phyloP scores from a whole-genome alignment of 163 green algal genomes.

The Chlamydomonas reinhardtii region DNA sequence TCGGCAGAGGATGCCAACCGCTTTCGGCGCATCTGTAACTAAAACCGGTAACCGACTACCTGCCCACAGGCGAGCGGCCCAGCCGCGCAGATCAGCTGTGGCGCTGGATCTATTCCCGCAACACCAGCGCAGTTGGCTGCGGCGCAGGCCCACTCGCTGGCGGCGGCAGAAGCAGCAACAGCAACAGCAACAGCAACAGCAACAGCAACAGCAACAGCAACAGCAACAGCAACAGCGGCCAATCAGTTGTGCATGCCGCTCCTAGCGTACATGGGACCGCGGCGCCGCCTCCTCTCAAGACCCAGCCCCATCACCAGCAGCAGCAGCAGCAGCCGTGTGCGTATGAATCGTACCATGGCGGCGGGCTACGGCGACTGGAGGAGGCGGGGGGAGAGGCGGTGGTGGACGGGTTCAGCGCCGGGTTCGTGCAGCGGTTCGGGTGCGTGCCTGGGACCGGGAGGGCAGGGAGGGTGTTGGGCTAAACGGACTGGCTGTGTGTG shows the following conservation, averaged over 20 bases:
- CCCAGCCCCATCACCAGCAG: no score
- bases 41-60: no score
- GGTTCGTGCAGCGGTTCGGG: slow-evolving; percentile 57
- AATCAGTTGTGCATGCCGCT: no score
- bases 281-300: no score
- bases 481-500: no score
- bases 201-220: background rate
- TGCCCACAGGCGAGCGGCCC: slow-evolving; percentile 72
- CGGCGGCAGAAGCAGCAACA: background rate
- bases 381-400: slow-evolving; percentile 60
- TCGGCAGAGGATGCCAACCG: no score
- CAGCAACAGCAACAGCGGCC: no score
- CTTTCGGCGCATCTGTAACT: no score
- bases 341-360: slow-evolving; percentile 59
- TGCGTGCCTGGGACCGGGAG: background rate
- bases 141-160: background rate
- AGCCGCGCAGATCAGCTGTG: slow-evolving; percentile 80
- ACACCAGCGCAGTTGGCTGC: slow-evolving; percentile 18
- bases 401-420: slow-evolving; percentile 68
- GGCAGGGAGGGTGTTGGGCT: no score
- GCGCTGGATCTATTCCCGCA: slow-evolving; percentile 81
- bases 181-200: background rate
- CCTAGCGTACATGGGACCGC: background rate
- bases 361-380: slow-evolving; percentile 51
- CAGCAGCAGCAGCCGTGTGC: no score